Base-by-base conservation (phyloP, 1,139 yeast genomes). In the Hansenula lynferdii region DNA sequence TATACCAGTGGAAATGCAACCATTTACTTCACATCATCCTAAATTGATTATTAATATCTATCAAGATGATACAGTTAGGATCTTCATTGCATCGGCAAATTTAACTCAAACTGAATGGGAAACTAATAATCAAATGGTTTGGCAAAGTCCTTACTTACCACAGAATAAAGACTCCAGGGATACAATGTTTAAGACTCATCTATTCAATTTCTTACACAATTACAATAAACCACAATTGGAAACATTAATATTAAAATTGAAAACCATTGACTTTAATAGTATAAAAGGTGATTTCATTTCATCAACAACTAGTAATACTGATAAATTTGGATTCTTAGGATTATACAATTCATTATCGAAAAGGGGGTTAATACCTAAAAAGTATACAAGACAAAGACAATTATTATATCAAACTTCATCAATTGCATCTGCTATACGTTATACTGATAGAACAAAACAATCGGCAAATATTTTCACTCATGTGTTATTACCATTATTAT, bases 11-110 rank as follows among this genome's bases (percentile, higher is more conserved):
- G 11, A 23, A 3, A 62, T 64, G 67, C 57, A 60, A 6, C 61
- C 56, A 3, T 64, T 40, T 42, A 42, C 65, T 1, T 69, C 81
- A 3, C 89, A 82, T 52, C 89, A 82, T 53, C 69, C 85, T 3
- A 82, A 82, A 50, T 64, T 81, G 74, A 77, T 81, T 70, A 60
- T 82, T 14, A 80, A 80, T 51, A 64, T 72, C 42, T 76, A 64
- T 48, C 54, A 50, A 4, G 75, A 72, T 44, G 54, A 54, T 1
- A 55, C 69, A 1, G 57, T 71, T 23, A 77, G 72, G 49, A 54
- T 81, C 0, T 72, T 75, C n/a, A 62, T 81, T 16, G 73, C 80
- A 61, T 75, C 87, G 0, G 70, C 75, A 51, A 82, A 82, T 53
- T 53, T 80, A 38, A 76, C 80, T 1, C 58, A 59, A 31, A 56